Percentiles rank a stretch among this genome's conserved stretches.
Evolutionary conservation across 78 protist genomes (phyloP).

Genomic region (Dictyostelium purpureum): DNA sequence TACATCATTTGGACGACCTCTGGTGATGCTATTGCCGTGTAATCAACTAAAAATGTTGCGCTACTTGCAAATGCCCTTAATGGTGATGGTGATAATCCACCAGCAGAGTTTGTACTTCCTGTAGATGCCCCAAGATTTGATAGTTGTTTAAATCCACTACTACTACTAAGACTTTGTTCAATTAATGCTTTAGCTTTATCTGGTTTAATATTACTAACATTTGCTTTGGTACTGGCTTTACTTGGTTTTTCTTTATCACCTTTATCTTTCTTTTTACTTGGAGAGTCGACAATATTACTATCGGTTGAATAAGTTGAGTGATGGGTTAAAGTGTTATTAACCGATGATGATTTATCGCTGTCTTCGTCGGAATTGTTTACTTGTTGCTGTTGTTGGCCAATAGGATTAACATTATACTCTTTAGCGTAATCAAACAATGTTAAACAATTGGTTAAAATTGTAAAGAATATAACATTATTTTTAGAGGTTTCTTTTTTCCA

Average conservation of each 20-base stretch:
- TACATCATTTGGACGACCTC: constrained; percentile 4
- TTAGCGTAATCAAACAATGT: constrained; percentile 26
- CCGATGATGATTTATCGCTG: not conserved
- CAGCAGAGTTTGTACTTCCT: not conserved
- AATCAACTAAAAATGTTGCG: not conserved
- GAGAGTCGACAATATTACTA: not conserved
- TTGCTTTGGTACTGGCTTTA: not conserved
- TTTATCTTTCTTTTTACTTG: not conserved
- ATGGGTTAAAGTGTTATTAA: not conserved
- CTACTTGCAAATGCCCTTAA: not conserved
- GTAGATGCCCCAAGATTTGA: not conserved
- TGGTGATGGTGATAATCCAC: not conserved
- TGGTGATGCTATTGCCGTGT: not conserved
- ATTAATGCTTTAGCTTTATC: constrained; percentile 32
- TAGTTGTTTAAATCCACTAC: not conserved
- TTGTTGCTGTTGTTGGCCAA: not conserved
- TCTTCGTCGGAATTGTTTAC: not conserved
- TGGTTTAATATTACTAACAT: not conserved
- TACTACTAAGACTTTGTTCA: constrained; percentile 23
- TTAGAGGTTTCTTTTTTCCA: constrained; percentile 69
- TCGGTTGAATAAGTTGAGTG: not conserved
- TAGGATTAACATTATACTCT: not conserved
- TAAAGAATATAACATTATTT: constrained; percentile 38
- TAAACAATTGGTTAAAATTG: constrained; percentile 14
- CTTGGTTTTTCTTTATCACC: not conserved